These are phyloP conservation scores for Naegleria lovaniensis DNA, from an alignment of 208 protist species.

Conservation along the genomic window DNA sequence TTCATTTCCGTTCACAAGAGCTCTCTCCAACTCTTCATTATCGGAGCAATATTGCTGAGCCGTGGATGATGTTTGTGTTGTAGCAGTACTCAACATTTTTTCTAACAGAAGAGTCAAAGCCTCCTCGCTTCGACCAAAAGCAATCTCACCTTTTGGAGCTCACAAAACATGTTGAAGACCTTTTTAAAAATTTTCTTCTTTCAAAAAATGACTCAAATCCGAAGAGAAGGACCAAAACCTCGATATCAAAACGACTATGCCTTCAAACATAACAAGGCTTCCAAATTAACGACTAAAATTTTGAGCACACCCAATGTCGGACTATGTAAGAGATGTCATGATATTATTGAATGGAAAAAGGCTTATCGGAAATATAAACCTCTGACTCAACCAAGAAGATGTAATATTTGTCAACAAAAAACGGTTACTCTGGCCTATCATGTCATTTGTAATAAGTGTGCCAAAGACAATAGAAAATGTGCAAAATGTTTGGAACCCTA, in stretches of 20 bases:
- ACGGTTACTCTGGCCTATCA: conserved; percentile 15
- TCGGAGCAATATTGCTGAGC: not conserved
- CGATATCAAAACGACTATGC: not conserved
- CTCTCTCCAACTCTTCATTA: not conserved
- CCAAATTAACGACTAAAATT: conserved; percentile 9
- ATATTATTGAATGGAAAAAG: conserved; percentile 30
- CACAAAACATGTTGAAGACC: no score
- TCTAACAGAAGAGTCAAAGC: no score
- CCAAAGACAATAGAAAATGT: not conserved
- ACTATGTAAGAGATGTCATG: conserved; percentile 26
- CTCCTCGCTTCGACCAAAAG: not conserved
- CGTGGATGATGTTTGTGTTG: not conserved
- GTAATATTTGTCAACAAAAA: conserved; percentile 22
- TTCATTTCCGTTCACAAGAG: not conserved
- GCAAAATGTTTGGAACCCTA: not conserved
- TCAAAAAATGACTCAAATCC: not conserved
- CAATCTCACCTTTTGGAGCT: no score
- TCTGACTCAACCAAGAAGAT: conserved; percentile 16
- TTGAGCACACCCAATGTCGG: not conserved
- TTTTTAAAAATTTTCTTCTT: no score
- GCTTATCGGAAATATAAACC: conserved; percentile 28
- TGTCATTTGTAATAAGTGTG: conserved; percentile 10
- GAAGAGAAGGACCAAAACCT: not conserved
- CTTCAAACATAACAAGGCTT: conserved; percentile 22
- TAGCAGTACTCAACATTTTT: not conserved